Evolutionary conservation across 345 rosid genomes (phyloP), one percentile per base, ranked within the genome.

Genomic region (Aethionema arabicum): DNA sequence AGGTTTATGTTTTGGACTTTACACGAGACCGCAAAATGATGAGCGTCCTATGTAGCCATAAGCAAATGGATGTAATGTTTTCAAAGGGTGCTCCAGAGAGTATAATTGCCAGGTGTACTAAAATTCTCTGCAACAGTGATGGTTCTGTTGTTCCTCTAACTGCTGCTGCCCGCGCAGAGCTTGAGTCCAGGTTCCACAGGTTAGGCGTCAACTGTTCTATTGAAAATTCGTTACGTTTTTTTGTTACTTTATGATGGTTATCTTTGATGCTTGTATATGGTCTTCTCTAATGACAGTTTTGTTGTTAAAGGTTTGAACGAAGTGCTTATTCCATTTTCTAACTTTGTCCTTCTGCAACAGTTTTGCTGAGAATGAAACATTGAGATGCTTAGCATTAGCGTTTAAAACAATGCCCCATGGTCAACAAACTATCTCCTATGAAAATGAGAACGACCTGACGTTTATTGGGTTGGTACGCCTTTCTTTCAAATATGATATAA

Each of bases 381-480:
- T 93, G 79, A 83, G 99, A 79, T 93, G 99, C 73, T 64, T 93
- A 69, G 96, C 96, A 55, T 73, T 93, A 70, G 97, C 99, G 65
- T 73, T 90, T 62, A 90, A 93, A 76, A 79, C 79, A 63, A 80
- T 87, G 82, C 90, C 97, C 44, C 48, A 52, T 21, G 88, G 83
- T 59, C 92, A 82, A 73, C 96, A 86, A 68, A 73, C 74, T 70
- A 76, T 90, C 56, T 80, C 96, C 54, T 66, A 74, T 48, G 85
- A 86, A 46, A 85, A 93, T 82, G 99, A 93, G 88, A 90, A 77
- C 45, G 99, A 87, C 71, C 84, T 93, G 74, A 90, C 88, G 40
- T 93, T 93, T 83, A 83, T 93, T 87, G 99, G 97, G 86, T 82
- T 93, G 99, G 97, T 93, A 87, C 81, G 90, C 83, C 74, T 79